Evolutionary conservation across 1,284 basidiomycete species (phyloP).

Genomic region (Ceratobasidium sp.): DNA sequence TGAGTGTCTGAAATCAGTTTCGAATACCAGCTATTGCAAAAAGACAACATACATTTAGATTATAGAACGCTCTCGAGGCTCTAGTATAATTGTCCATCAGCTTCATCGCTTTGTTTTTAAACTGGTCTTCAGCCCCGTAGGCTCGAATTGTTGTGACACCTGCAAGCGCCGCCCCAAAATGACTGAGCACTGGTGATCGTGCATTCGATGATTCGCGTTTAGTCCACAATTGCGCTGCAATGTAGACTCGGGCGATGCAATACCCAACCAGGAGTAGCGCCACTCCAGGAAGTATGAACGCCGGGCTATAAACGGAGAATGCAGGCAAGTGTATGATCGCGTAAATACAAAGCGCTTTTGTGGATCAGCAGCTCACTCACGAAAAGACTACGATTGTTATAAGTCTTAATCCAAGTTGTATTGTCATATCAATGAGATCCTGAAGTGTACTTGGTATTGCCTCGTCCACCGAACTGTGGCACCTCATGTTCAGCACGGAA

Average conservation of each 20-base stretch:
- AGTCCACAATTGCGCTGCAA: constrained; percentile 78
- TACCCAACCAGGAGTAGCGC: constrained; percentile 48
- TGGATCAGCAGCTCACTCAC: not conserved
- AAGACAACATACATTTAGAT: constrained; percentile 39
- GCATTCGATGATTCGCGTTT: constrained; percentile 82
- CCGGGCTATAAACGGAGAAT: not conserved
- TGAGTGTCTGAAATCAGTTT: not conserved
- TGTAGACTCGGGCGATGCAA: constrained; percentile 64
- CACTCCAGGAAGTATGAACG: constrained; percentile 60
- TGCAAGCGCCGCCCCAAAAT: constrained; percentile 75
- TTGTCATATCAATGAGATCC: constrained; percentile 56
- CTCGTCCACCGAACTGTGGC: constrained; percentile 33
- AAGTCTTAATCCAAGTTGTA: constrained; percentile 59
- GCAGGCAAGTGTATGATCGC: too few relatives aligned
- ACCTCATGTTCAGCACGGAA: not conserved
- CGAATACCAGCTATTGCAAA: not conserved
- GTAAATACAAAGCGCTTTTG: not conserved
- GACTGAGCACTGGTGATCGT: constrained; percentile 74
- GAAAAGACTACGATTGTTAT: constrained; percentile 58
- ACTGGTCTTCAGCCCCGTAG: constrained; percentile 44
- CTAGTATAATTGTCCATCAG: constrained; percentile 44
- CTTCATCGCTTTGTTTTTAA: constrained; percentile 35
- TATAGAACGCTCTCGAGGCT: constrained; percentile 37
- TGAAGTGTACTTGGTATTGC: constrained; percentile 50
- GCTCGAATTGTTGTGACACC: constrained; percentile 62